Conservation (phyloP, 2,329 filamentous ascomycete species). For the Penicillium carneum region DNA sequence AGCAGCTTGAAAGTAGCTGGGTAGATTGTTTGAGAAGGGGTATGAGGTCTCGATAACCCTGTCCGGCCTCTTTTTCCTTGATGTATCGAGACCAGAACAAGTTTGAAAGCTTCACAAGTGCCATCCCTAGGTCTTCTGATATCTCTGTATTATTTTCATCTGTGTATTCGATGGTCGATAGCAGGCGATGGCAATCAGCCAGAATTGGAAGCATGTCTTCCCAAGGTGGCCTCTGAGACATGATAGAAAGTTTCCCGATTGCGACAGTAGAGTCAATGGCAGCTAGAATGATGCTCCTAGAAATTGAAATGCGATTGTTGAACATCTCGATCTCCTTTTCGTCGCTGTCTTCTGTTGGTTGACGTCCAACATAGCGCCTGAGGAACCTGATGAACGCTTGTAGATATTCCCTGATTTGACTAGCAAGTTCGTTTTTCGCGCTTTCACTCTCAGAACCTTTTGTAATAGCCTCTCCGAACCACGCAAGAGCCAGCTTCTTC, state of each 20-base stretch:
- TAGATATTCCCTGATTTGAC: conserved; percentile 47
- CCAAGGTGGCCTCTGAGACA: conserved; percentile 50
- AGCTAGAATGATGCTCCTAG: conserved; percentile 49
- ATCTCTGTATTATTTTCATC: conserved; percentile 24
- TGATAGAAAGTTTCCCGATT: conserved; percentile 50
- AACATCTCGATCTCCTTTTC: conserved; percentile 43
- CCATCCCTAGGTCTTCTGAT: conserved; percentile 36
- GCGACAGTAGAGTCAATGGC: conserved; percentile 52
- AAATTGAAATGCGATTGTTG: conserved; percentile 41
- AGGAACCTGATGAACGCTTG: conserved; percentile 52
- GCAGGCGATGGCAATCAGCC: conserved; percentile 48
- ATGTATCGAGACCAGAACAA: conserved; percentile 58
- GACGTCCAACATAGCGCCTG: conserved; percentile 50
- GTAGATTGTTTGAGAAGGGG: conserved; percentile 53
- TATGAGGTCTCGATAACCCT: conserved; percentile 46
- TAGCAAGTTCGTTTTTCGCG: conserved; percentile 31
- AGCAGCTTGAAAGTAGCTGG: conserved; percentile 45
- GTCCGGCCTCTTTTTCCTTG: conserved; percentile 50
- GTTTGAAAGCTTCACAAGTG: conserved; percentile 54
- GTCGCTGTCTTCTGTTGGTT: conserved; percentile 39
- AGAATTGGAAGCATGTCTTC: conserved; percentile 47
- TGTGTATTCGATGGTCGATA: conserved; percentile 39
- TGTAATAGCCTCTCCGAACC: conserved; percentile 43
- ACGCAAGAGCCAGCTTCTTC: conserved; percentile 52
- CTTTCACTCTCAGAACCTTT: conserved; percentile 28